Evolutionary conservation across 1,139 yeast genomes (phyloP).

Genomic region (Taphrina betulina): DNA sequence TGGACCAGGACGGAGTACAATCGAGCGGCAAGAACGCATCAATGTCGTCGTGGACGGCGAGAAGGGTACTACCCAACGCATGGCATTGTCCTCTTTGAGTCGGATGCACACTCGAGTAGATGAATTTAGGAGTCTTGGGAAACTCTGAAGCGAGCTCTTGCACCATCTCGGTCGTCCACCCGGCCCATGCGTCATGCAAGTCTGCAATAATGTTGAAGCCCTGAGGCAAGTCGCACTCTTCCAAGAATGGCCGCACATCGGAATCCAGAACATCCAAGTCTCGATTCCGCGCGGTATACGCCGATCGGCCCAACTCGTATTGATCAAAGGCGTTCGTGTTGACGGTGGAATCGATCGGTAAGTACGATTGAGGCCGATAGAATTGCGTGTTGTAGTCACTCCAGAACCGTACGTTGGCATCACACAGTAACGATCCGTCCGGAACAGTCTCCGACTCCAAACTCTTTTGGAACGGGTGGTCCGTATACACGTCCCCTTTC

Average conservation of each 20-base stretch:
- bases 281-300: slow-evolving; percentile 45
- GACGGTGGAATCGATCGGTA: slow-evolving; percentile 41
- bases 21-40: slow-evolving; percentile 15
- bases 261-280: slow-evolving; percentile 54
- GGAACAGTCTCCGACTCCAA: slow-evolving; percentile 53
- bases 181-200: slow-evolving; percentile 80
- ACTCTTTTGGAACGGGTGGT: slow-evolving; percentile 42
- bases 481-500: slow-evolving; percentile 60
- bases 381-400: slow-evolving; percentile 73
- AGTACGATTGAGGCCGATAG: slow-evolving; percentile 60
- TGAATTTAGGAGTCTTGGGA: slow-evolving; percentile 23
- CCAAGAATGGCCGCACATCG: slow-evolving; percentile 63
- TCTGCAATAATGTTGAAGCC: slow-evolving; percentile 72
- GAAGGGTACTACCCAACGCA: slow-evolving; percentile 1
- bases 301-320: slow-evolving; percentile 19
- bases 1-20: slow-evolving; percentile 11
- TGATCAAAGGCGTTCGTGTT: slow-evolving; percentile 4
- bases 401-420: slow-evolving; percentile 64
- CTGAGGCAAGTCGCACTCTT: slow-evolving; percentile 68
- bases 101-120: slow-evolving; percentile 7
- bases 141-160: slow-evolving; percentile 64
- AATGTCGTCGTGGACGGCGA: slow-evolving; percentile 7
- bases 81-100: background rate
- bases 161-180: slow-evolving; percentile 59
- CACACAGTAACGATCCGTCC: slow-evolving; percentile 43